Conservation (phyloP, 2,329 filamentous ascomycete species). For the Huntiella decipiens region DNA sequence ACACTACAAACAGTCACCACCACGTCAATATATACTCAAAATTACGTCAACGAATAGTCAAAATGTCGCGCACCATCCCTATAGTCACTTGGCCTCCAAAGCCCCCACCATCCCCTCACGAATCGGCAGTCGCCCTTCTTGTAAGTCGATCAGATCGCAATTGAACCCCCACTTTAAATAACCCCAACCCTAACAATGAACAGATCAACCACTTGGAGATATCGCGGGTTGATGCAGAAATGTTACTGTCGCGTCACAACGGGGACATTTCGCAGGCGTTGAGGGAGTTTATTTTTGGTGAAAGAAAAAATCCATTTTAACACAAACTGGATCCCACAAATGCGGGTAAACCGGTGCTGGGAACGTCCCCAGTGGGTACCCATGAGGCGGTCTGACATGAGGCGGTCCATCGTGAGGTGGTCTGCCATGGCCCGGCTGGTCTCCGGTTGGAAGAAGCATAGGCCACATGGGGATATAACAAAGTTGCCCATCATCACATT, state of each 20-base stretch:
- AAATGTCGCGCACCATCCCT: too few species aligned
- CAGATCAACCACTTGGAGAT: constrained; percentile 55
- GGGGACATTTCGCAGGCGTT: constrained; percentile 51
- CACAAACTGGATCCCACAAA: constrained; percentile 16
- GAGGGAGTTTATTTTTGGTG: constrained; percentile 29
- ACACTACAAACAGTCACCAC: too few species aligned
- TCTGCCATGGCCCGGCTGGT: constrained; percentile 11
- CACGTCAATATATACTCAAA: too few species aligned
- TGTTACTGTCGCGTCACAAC: constrained; percentile 52
- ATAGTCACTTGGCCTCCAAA: too few species aligned
- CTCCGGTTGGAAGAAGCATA: constrained; percentile 14
- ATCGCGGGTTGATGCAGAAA: constrained; percentile 51
- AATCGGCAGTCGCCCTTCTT: too few species aligned
- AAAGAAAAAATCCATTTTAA: constrained; percentile 12
- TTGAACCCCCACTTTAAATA: too few species aligned
- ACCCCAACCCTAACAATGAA: not conserved
- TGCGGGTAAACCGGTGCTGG: not conserved
- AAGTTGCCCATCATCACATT: constrained; percentile 24
- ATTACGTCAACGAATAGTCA: too few species aligned
- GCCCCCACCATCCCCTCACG: too few species aligned
- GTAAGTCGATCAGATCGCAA: too few species aligned
- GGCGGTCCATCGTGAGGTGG: not conserved
- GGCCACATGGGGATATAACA: constrained; percentile 35
- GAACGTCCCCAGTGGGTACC: constrained; percentile 1
- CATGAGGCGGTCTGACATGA: not conserved